Conservation (phyloP, 2,329 filamentous ascomycete genomes). For the Diaporthe sp. region DNA sequence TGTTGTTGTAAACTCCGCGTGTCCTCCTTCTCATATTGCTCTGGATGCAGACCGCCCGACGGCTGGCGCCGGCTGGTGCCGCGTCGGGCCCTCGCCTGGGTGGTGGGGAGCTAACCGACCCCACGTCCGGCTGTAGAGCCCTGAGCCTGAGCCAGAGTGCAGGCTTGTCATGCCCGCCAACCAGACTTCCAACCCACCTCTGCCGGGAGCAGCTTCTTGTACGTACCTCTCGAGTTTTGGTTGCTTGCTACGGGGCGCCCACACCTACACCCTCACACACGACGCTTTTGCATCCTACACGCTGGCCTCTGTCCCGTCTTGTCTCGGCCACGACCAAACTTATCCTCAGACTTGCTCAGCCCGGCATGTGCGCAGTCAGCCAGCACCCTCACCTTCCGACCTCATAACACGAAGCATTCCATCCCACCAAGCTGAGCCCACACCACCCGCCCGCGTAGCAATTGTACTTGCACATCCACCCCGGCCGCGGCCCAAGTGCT, state of each 20-base stretch:
- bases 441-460: neutral
- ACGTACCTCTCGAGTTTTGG: conserved; percentile 15
- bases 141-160: neutral
- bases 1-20: neutral
- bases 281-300: neutral
- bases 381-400: conserved; percentile 10
- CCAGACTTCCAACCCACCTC: conserved; percentile 20
- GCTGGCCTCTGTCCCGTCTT: neutral
- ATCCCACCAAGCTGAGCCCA: conserved; percentile 2
- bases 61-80: conserved; percentile 22
- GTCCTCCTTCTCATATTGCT: neutral
- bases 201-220: conserved; percentile 20
- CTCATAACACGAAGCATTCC: conserved; percentile 12
- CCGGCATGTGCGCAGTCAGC: conserved; percentile 20
- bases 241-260: conserved; percentile 9
- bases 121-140: neutral
- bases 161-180: neutral
- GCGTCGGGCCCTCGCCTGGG: neutral
- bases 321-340: conserved; percentile 5
- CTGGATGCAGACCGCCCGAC: neutral
- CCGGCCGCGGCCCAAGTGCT: neutral
- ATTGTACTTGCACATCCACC: conserved; percentile 4
- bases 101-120: conserved; percentile 8
- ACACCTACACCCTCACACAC: neutral
- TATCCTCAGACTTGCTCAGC: neutral